Conservation (phyloP, 495 filamentous ascomycete species). For the Hypoxylon subgilvum region DNA sequence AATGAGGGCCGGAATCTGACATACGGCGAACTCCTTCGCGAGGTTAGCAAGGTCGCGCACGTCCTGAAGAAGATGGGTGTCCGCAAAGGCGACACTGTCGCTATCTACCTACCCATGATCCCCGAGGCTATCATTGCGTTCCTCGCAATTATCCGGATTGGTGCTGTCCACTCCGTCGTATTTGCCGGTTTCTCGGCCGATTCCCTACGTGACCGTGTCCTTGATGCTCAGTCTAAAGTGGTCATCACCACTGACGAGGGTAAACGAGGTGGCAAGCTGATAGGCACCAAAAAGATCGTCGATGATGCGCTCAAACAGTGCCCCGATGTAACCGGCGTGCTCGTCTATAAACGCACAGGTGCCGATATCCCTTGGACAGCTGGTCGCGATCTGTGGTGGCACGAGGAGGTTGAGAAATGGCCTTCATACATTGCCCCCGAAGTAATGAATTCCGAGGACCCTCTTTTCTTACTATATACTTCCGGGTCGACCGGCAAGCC, state of each 20-base stretch:
- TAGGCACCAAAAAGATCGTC: slow-evolving; percentile 98
- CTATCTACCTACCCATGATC: slow-evolving; percentile 98
- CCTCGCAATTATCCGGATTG: slow-evolving; percentile 89
- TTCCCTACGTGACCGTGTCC: slow-evolving; percentile 92
- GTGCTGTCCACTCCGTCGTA: slow-evolving; percentile 96
- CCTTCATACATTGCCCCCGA: slow-evolving; percentile 88
- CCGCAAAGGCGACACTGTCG: slow-evolving; percentile 96
- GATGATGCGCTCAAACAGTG: slow-evolving; percentile 98
- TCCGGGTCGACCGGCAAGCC: slow-evolving; percentile 98
- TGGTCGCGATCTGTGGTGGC: slow-evolving; percentile 96
- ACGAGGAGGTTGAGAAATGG: slow-evolving; percentile 96
- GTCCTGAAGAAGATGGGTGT: slow-evolving; percentile 93
- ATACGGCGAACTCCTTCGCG: slow-evolving; percentile 89
- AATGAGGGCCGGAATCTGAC: slow-evolving; percentile 86
- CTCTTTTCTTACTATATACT: slow-evolving; percentile 96
- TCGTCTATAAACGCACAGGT: slow-evolving; percentile 96
- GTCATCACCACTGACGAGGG: slow-evolving; percentile 98
- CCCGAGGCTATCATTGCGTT: slow-evolving; percentile 92
- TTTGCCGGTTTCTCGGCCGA: slow-evolving; percentile 98
- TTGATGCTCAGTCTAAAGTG: slow-evolving; percentile 86
- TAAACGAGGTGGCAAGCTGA: slow-evolving; percentile 95
- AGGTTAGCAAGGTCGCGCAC: slow-evolving; percentile 86
- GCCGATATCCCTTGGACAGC: slow-evolving; percentile 88
- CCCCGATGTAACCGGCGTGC: slow-evolving; percentile 81
- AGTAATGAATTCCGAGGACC: slow-evolving; percentile 89